Conservation (phyloP, 2,329 filamentous ascomycete species). For the Claviceps sp. region DNA sequence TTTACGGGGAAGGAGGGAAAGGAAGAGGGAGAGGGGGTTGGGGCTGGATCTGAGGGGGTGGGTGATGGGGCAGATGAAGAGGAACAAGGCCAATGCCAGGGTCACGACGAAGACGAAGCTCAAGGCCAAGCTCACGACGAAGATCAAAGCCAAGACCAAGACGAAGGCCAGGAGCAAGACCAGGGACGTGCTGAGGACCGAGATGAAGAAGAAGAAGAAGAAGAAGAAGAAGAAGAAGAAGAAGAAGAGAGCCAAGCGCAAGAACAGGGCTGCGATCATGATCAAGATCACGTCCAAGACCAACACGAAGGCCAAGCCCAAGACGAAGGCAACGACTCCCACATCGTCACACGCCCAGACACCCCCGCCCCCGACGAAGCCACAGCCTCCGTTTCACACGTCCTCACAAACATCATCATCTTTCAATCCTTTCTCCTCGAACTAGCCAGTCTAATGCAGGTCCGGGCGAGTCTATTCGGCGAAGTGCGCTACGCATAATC, state of each 20-base stretch:
- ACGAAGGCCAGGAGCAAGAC: not conserved
- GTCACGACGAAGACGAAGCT: not conserved
- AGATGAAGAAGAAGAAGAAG: not conserved
- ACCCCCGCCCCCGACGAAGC: slow-evolving; percentile 6
- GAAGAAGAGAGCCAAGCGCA: not conserved
- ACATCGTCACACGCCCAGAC: not conserved
- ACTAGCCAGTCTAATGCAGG: slow-evolving; percentile 60
- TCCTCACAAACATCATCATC: slow-evolving; percentile 68
- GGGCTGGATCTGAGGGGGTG: too few species aligned
- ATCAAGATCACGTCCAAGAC: slow-evolving; percentile 5
- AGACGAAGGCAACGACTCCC: slow-evolving; percentile 6
- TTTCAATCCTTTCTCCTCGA: slow-evolving; percentile 72
- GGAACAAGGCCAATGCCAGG: not conserved
- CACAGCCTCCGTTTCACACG: slow-evolving; percentile 59
- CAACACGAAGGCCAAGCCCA: slow-evolving; percentile 8
- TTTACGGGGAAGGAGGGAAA: slow-evolving; percentile 18
- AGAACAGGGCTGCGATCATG: slow-evolving; percentile 8
- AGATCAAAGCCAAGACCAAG: too few species aligned
- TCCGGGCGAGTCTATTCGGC: slow-evolving; percentile 60
- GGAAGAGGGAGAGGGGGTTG: not conserved
- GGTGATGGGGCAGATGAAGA: too few species aligned
- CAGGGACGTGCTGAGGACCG: not conserved
- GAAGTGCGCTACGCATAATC: slow-evolving; percentile 49
- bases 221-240: not conserved
- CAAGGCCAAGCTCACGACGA: too few species aligned